Percentiles rank a stretch among this genome's conserved stretches.
These are phyloP conservation scores for Amylocarpus encephaloides DNA, from an alignment of 2,329 filamentous ascomycete species.

Conservation along the genomic window DNA sequence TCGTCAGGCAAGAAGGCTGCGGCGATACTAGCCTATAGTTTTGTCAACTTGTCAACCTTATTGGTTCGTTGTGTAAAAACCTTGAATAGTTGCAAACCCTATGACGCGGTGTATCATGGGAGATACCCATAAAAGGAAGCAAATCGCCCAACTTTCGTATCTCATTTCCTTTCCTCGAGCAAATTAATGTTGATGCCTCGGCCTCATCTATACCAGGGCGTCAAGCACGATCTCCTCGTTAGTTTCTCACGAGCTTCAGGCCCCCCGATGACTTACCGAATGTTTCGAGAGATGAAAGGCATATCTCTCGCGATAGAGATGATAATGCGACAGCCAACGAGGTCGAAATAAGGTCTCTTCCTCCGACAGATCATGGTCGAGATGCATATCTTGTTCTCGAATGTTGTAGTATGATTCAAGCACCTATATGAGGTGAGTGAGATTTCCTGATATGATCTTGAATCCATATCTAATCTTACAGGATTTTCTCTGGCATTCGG, in stretches of 20 bases:
- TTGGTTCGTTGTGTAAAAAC: not conserved
- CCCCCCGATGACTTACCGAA: not conserved
- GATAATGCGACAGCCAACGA: not conserved
- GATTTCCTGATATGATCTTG: not conserved
- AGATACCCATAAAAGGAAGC: not conserved
- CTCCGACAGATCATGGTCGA: constrained; percentile 32
- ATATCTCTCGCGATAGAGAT: not conserved
- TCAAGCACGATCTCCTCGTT: not conserved
- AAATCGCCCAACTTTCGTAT: no score
- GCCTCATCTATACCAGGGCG: not conserved
- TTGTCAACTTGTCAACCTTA: not conserved
- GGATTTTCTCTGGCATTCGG: constrained; percentile 63
- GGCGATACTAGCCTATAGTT: not conserved
- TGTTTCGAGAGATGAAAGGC: not conserved
- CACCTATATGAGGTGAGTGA: constrained; percentile 45
- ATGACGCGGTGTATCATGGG: not conserved
- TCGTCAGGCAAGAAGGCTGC: not conserved
- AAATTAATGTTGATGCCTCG: no score
- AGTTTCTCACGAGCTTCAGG: not conserved
- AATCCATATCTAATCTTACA: constrained; percentile 28
- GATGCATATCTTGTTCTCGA: constrained; percentile 41
- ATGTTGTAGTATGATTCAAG: constrained; percentile 46
- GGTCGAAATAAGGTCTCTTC: constrained; percentile 26
- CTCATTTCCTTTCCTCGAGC: no score
- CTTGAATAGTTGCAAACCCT: not conserved